Evolutionary conservation across 2,329 filamentous ascomycete genomes (phyloP).

Genomic region (Aspergillus awamori): DNA sequence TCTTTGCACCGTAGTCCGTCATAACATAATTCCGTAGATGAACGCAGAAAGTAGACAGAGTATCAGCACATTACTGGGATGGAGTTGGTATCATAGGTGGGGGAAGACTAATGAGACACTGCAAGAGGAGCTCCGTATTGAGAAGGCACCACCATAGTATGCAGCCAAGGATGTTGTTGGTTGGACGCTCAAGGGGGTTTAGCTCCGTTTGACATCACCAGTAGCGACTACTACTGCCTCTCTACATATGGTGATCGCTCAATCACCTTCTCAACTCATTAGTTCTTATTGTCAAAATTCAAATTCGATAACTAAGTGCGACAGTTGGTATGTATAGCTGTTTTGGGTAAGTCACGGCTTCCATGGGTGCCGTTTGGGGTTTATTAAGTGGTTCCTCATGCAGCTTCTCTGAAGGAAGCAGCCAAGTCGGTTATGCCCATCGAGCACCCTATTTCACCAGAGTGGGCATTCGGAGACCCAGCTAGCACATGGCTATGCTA

Average conservation of each 20-base stretch:
- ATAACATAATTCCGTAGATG: background rate
- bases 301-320: background rate
- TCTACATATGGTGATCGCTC: background rate
- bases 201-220: background rate
- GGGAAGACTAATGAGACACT: background rate
- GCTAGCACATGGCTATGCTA: background rate
- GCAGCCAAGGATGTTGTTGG: background rate
- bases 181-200: slow-evolving; percentile 3
- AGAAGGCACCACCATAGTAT: background rate
- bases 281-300: background rate
- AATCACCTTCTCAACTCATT: background rate
- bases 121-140: background rate
- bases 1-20: background rate
- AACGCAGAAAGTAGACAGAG: background rate
- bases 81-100: background rate
- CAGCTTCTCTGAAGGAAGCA: background rate
- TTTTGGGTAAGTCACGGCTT: background rate
- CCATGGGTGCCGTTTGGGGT: background rate
- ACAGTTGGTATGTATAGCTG: too few species aligned
- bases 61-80: background rate
- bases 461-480: background rate
- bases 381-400: background rate
- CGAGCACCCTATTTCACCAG: background rate
- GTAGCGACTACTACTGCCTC: background rate
- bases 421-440: background rate